A percentile compares a stretch with the other conserved stretches of the same genome.
Evolutionary conservation across 805 yeast genomes (phyloP).

Genomic region (Sugiyamaella lignohabitans): DNA sequence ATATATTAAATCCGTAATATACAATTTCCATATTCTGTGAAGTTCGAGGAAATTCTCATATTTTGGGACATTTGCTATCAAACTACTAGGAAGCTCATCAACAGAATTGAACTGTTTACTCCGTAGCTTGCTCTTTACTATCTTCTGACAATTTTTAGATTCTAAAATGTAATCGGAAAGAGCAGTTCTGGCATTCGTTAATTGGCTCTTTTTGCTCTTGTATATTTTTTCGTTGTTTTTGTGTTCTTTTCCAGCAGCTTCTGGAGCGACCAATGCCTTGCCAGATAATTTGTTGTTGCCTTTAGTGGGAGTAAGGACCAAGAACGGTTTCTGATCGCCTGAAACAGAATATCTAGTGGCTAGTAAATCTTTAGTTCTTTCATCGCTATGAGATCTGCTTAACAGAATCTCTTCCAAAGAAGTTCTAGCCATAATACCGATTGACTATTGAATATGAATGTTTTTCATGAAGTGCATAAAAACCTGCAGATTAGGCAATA

Average conservation of each 20-base stretch:
- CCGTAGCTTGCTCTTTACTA: constrained; percentile 9
- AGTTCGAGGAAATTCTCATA: constrained; percentile 50
- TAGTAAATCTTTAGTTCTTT: constrained; percentile 31
- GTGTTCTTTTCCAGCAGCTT: too few relatives aligned
- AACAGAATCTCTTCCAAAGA: constrained; percentile 25
- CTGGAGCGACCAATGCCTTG: too few relatives aligned
- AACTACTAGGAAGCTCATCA: not conserved
- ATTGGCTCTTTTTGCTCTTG: constrained; percentile 16
- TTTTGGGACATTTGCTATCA: constrained; percentile 13
- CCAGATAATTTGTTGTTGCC: too few relatives aligned
- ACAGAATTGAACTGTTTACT: constrained; percentile 30
- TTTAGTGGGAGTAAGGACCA: constrained; percentile 20
- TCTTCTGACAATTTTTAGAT: constrained; percentile 8
- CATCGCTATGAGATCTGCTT: constrained; percentile 27
- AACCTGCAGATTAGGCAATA: too few relatives aligned
- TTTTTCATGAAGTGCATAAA: too few relatives aligned
- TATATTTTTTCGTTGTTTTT: constrained; percentile 1
- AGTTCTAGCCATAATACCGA: too few relatives aligned
- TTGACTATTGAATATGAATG: too few relatives aligned
- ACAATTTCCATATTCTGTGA: constrained; percentile 66
- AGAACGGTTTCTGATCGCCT: constrained; percentile 33
- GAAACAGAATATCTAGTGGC: constrained; percentile 32
- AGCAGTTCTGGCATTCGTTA: constrained; percentile 23
- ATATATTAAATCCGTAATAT: constrained; percentile 51
- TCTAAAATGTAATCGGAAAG: constrained; percentile 21